Evolutionary conservation across 169 alveolate genomes (phyloP).

Genomic region (Sarcocystis neurona): DNA sequence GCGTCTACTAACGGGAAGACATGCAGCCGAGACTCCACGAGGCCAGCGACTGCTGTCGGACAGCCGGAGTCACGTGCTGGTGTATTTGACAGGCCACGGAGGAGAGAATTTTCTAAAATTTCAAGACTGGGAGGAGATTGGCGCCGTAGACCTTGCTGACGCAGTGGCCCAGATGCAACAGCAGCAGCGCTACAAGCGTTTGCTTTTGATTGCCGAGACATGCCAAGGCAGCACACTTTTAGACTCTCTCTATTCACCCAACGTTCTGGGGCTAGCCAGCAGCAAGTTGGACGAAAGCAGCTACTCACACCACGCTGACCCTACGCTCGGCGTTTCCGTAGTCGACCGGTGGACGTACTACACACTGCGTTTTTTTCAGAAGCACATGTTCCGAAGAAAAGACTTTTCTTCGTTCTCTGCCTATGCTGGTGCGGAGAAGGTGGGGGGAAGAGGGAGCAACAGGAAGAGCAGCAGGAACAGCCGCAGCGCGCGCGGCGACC

Average conservation of each 20-base stretch:
- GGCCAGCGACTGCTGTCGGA: slow-evolving; percentile 48
- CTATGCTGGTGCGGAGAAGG: not conserved
- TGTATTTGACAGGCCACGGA: slow-evolving; percentile 62
- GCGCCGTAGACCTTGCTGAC: slow-evolving; percentile 38
- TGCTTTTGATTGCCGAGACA: slow-evolving; percentile 49
- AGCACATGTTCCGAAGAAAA: not conserved
- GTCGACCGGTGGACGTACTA: slow-evolving; percentile 52
- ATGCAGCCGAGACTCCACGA: slow-evolving; percentile 41
- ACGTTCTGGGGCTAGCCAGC: slow-evolving; percentile 32
- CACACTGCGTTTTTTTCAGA: not conserved
- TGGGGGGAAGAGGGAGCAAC: too few relatives aligned
- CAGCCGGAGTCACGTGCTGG: slow-evolving; percentile 42
- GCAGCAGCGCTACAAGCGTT: slow-evolving; percentile 5
- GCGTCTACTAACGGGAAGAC: slow-evolving; percentile 54
- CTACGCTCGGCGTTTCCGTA: slow-evolving; percentile 23
- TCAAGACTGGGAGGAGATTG: slow-evolving; percentile 62
- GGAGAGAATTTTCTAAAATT: slow-evolving; percentile 63
- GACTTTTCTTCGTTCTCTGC: not conserved
- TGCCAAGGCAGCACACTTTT: slow-evolving; percentile 57
- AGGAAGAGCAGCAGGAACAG: too few relatives aligned
- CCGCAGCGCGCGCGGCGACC: too few relatives aligned
- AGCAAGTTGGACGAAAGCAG: slow-evolving; percentile 7
- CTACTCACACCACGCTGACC: slow-evolving; percentile 40
- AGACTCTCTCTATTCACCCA: slow-evolving; percentile 1
- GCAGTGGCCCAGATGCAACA: slow-evolving; percentile 38